Percentiles rank a stretch among this genome's conserved stretches.
Conservation (phyloP, 768 basidiomycete genomes). For the Jaapia argillacea region DNA sequence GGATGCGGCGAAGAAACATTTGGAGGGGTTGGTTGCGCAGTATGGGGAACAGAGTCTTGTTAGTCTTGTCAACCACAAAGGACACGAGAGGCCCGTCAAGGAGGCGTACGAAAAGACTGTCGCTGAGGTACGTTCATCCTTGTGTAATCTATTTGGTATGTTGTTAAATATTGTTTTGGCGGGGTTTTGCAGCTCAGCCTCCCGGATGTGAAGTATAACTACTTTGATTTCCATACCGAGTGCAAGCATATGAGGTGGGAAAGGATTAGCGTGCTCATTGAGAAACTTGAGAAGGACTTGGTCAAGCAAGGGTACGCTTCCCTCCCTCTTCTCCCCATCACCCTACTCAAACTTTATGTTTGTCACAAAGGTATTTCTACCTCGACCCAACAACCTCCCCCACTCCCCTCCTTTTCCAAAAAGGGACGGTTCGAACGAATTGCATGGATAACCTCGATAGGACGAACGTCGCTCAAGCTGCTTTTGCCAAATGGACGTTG, state of each 20-base stretch:
- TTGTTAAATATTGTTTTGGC: not conserved
- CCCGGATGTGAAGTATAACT: constrained; percentile 72
- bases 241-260: constrained; percentile 95
- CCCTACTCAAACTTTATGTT: not conserved
- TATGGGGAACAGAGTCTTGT: constrained; percentile 80
- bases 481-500: constrained; percentile 80
- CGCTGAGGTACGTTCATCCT: constrained; percentile 35
- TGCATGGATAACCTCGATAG: constrained; percentile 98
- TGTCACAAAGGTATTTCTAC: constrained; percentile 61
- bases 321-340: not conserved
- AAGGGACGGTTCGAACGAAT: constrained; percentile 81
- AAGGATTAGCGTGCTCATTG: constrained; percentile 75
- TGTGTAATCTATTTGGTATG: constrained; percentile 2
- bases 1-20: constrained; percentile 61
- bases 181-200: constrained; percentile 41
- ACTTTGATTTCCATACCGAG: constrained; percentile 97
- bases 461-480: constrained; percentile 93
- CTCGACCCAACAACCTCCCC: constrained; percentile 35
- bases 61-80: constrained; percentile 90
- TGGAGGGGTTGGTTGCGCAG: constrained; percentile 55
- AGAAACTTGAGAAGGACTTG: constrained; percentile 63
- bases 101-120: constrained; percentile 86
- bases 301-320: constrained; percentile 50
- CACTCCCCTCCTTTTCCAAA: constrained; percentile 49
- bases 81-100: constrained; percentile 88